Conservation (phyloP, 2,329 filamentous ascomycete genomes). For the Colletotrichum godetiae region DNA sequence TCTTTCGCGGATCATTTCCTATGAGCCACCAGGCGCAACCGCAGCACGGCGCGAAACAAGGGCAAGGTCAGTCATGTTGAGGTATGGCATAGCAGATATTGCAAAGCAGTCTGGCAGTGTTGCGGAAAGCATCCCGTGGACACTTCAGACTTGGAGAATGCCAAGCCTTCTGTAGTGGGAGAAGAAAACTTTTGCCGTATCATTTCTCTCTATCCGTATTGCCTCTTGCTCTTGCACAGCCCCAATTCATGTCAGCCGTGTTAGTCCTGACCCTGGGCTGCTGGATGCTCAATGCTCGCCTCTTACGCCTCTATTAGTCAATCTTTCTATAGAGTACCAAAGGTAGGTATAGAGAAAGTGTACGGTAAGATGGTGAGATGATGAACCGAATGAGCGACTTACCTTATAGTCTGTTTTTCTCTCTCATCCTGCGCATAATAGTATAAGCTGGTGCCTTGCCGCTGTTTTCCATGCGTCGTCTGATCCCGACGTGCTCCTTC, state of each 20-base stretch:
- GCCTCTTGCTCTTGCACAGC: conserved; percentile 26
- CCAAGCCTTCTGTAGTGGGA: conserved; percentile 22
- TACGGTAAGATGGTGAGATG: not conserved
- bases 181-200: not conserved
- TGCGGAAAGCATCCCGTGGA: not conserved
- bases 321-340: not conserved
- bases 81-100: not conserved
- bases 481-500: not conserved
- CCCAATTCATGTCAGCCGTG: conserved; percentile 14
- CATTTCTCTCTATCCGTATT: not conserved
- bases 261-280: conserved; percentile 2
- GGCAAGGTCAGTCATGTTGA: too few relatives aligned
- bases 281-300: not conserved
- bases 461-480: not conserved
- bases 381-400: not conserved
- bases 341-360: too few relatives aligned
- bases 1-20: conserved; percentile 19
- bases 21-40: conserved; percentile 22
- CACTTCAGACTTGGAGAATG: not conserved
- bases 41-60: not conserved
- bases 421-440: not conserved
- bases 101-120: not conserved
- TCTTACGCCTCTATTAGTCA: not conserved
- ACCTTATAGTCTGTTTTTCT: not conserved
- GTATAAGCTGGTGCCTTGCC: not conserved